These are phyloP conservation scores for Phyllosticta paracitricarpa DNA, from an alignment of 2,329 filamentous ascomycete species.

Conservation along the genomic window DNA sequence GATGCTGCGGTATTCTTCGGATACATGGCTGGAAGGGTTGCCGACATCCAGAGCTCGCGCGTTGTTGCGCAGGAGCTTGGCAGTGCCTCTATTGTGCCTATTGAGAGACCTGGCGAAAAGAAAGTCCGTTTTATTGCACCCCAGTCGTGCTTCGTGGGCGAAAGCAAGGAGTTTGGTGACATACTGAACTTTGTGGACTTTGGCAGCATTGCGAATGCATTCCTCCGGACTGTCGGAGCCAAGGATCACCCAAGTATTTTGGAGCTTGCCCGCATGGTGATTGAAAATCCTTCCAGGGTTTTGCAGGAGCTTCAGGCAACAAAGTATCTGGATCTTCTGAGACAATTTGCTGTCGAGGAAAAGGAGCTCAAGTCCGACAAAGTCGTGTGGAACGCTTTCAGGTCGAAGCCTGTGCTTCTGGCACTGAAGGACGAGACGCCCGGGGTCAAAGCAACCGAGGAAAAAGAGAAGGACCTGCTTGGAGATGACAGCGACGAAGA, in stretches of 20 bases:
- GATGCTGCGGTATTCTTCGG: slow-evolving; percentile 66
- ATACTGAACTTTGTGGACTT: slow-evolving; percentile 98
- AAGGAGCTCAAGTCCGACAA: slow-evolving; percentile 65
- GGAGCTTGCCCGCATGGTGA: slow-evolving; percentile 77
- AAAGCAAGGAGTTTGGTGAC: slow-evolving; percentile 62
- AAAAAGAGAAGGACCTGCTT: slow-evolving; percentile 32
- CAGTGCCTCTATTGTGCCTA: slow-evolving; percentile 62
- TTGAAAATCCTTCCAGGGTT: slow-evolving; percentile 71
- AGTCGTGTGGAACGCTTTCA: slow-evolving; percentile 66
- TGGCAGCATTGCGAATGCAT: slow-evolving; percentile 75
- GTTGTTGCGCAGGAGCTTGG: slow-evolving; percentile 51
- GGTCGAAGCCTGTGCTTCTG: slow-evolving; percentile 64
- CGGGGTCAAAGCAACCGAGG: slow-evolving; percentile 22
- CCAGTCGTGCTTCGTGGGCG: slow-evolving; percentile 69
- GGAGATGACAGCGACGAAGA: slow-evolving; percentile 36
- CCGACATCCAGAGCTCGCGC: slow-evolving; percentile 51
- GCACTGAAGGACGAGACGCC: slow-evolving; percentile 64
- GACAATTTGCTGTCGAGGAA: slow-evolving; percentile 67
- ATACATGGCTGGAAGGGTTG: slow-evolving; percentile 71
- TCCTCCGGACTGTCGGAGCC: slow-evolving; percentile 78
- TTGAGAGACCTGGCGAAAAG: slow-evolving; percentile 38
- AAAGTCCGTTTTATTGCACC: slow-evolving; percentile 53
- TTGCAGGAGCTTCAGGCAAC: slow-evolving; percentile 72
- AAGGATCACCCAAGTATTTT: slow-evolving; percentile 81
- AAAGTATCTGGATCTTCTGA: slow-evolving; percentile 76